Evolutionary conservation across 2,329 filamentous ascomycete genomes (phyloP), one percentile per base, ranked within the genome.

Genomic region (Reticulascus tulasneorum): DNA sequence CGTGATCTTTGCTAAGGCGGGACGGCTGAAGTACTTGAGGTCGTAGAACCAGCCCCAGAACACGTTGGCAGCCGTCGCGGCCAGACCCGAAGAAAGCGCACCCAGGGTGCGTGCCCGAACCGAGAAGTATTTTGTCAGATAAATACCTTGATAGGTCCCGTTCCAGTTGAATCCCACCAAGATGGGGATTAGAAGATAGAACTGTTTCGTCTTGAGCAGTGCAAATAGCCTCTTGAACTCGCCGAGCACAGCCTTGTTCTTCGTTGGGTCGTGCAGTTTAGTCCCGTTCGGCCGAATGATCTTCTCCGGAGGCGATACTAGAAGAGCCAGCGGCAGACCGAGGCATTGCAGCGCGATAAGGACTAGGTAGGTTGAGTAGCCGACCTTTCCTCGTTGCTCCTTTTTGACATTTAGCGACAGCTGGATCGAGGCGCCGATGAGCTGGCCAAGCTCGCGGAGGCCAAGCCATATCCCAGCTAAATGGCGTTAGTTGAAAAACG

Each of bases 41-140:
- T 74, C 70, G 48, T 63, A 69, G 45, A 71, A 65, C 63, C 64
- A 71, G 2, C 69, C 68, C 66, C 65, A 71, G 32, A 70, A 61
- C 10, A 71, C 54, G 38, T 72, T 70, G 20, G 67, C 66, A 12
- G 53, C 49, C 0, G 65, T 62, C 0, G 68, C 69, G 2, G 58
- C 65, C 17, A 74, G 51, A 6, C 68, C 67, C 0, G 69, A 69
- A 0, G 59, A 60, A 26, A 74, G 45, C 0, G 67, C 62, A 1
- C 63, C 64, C 3, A 75, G 54, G 1, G 69, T 64, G 4, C 70
- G 55, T 0, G 69, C 54, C 3, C 71, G 62, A 3, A 74, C 70
- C 4, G 67, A 70, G 45, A 73, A 73, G 53, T 74, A 74, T 18
- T 62, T 67, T 9, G 70, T 67, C 12, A 74, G 58, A 46, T 75